phyloP scores from a whole-genome alignment of 257 asterid species.

The Salvia miltiorrhiza region DNA sequence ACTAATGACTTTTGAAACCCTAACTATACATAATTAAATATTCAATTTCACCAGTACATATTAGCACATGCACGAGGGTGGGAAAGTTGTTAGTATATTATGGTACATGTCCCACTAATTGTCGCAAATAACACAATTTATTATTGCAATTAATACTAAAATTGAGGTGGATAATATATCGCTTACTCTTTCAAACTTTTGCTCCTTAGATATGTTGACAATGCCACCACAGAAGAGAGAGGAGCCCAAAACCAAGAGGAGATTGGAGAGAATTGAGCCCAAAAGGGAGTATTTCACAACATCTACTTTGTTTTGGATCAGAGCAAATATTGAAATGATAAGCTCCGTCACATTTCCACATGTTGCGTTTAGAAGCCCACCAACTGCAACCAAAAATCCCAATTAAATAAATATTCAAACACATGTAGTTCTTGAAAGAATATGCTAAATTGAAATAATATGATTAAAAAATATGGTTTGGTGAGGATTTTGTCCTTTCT shows the following conservation, averaged over 20 bases:
- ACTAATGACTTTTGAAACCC: no score
- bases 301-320: slow-evolving; percentile 60
- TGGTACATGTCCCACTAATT: no score
- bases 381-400: slow-evolving; percentile 48
- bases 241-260: slow-evolving; percentile 87
- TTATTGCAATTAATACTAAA: no score
- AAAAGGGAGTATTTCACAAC: slow-evolving; percentile 79
- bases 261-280: slow-evolving; percentile 92
- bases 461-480: no score
- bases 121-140: no score
- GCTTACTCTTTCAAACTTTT: slow-evolving; percentile 68
- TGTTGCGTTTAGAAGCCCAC: slow-evolving; percentile 95
- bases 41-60: no score
- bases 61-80: no score
- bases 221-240: slow-evolving; percentile 97
- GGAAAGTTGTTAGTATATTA: background rate
- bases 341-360: slow-evolving; percentile 97
- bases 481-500: background rate
- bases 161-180: background rate
- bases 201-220: slow-evolving; percentile 53
- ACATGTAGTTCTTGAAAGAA: no score
- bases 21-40: no score
- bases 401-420: background rate
- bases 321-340: slow-evolving; percentile 75
- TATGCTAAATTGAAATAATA: no score